A percentile compares a stretch with the other conserved stretches of the same genome.
Conservation (phyloP, 306 rosid species). For the Castanea sativa region DNA sequence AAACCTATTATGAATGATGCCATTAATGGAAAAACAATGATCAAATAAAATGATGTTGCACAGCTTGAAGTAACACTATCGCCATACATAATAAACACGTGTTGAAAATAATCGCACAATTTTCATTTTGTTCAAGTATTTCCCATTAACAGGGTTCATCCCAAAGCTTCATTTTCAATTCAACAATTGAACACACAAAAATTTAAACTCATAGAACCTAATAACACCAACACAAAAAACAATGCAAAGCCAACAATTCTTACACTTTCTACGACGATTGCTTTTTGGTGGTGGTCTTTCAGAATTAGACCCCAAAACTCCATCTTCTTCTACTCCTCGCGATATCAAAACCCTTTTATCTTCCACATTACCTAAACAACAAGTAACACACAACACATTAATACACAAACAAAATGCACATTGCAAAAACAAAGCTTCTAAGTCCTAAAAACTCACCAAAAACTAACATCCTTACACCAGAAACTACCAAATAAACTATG, state of each 20-base stretch:
- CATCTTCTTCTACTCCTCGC: slow-evolving; percentile 19
- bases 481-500: slow-evolving; percentile 47
- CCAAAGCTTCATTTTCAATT: neutral
- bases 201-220: slow-evolving; percentile 6
- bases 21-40: no score
- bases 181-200: neutral
- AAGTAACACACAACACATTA: neutral
- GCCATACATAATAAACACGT: no score
- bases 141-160: no score
- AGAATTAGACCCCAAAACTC: slow-evolving; percentile 10
- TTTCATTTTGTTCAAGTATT: no score
- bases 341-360: slow-evolving; percentile 20
- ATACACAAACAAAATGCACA: neutral
- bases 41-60: no score
- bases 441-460: slow-evolving; percentile 44
- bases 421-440: neutral
- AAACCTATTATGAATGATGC: no score
- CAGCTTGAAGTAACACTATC: no score
- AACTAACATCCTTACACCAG: slow-evolving; percentile 50
- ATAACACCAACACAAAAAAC: slow-evolving; percentile 1
- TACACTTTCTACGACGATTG: slow-evolving; percentile 67
- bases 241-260: slow-evolving; percentile 29
- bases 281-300: slow-evolving; percentile 42
- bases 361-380: slow-evolving; percentile 49
- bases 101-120: no score